A percentile compares a stretch with the other conserved stretches of the same genome.
Conservation (phyloP, 1,284 basidiomycete species). For the Mycena sp. region DNA sequence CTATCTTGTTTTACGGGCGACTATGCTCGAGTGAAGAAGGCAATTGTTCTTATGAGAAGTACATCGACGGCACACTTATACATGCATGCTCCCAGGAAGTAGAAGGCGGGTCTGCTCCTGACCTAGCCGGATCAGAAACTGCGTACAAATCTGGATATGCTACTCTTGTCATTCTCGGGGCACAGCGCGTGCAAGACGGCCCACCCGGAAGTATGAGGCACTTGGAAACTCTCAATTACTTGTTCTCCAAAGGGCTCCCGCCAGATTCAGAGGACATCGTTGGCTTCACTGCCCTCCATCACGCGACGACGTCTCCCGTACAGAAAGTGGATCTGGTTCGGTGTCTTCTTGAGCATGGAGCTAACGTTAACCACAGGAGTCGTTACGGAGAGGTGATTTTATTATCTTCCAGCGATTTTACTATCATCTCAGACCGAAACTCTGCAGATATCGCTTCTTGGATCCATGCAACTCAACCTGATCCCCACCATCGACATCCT, state of each 20-base stretch:
- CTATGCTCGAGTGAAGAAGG: constrained; percentile 38
- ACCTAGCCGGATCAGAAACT: constrained; percentile 55
- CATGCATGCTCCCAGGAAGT: constrained; percentile 43
- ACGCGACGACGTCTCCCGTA: constrained; percentile 46
- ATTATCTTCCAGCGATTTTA: neutral
- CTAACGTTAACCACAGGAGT: constrained; percentile 55
- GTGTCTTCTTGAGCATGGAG: constrained; percentile 52
- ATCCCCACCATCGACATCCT: constrained; percentile 52
- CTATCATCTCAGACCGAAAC: neutral
- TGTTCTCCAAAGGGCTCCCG: constrained; percentile 54
- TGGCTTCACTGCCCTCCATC: constrained; percentile 60
- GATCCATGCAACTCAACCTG: constrained; percentile 48
- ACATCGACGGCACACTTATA: neutral
- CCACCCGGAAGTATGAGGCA: constrained; percentile 38
- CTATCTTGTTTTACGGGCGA: constrained; percentile 48
- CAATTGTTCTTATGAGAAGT: constrained; percentile 25
- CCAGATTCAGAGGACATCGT: constrained; percentile 56
- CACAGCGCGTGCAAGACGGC: constrained; percentile 44
- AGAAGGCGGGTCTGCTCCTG: constrained; percentile 49
- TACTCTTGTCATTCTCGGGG: constrained; percentile 50
- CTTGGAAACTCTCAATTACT: constrained; percentile 48
- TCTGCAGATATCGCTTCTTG: constrained; percentile 42
- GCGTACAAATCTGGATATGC: constrained; percentile 58
- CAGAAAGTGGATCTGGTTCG: constrained; percentile 44
- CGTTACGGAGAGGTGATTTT: constrained; percentile 53